Percentiles rank a stretch among this genome's conserved stretches.
Evolutionary conservation across 805 yeast genomes (phyloP).

Genomic region (Vanderwaltozyma verrucispora): DNA sequence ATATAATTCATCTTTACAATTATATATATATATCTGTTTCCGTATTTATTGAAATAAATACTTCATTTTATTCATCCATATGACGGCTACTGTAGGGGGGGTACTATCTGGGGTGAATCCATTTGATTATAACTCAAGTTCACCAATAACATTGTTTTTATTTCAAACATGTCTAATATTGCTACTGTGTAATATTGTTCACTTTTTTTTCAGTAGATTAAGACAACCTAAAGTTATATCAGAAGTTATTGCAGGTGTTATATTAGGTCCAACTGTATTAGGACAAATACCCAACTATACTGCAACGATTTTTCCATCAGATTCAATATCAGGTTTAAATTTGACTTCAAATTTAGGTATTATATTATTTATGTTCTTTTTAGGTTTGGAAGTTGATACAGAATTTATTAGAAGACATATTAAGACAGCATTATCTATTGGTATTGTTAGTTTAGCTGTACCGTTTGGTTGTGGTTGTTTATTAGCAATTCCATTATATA

Average conservation of each 20-base stretch:
- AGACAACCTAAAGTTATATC: conserved; percentile 77
- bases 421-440: conserved; percentile 55
- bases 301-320: conserved; percentile 50
- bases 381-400: conserved; percentile 72
- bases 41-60: too few relatives aligned
- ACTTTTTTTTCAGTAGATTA: conserved; percentile 47
- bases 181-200: conserved; percentile 46
- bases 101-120: conserved; percentile 67
- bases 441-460: conserved; percentile 59
- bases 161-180: conserved; percentile 60
- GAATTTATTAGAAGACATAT: conserved; percentile 51
- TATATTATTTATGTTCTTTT: conserved; percentile 61
- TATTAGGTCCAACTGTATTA: conserved; percentile 66
- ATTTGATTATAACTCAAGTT: conserved; percentile 41
- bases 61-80: too few relatives aligned
- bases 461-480: conserved; percentile 77
- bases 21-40: too few relatives aligned
- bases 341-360: conserved; percentile 67
- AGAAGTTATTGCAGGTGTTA: conserved; percentile 67
- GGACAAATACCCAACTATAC: conserved; percentile 66
- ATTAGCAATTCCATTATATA: conserved; percentile 56
- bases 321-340: conserved; percentile 52
- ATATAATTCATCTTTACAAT: too few relatives aligned
- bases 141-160: conserved; percentile 60
- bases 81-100: conserved; percentile 39